Evolutionary conservation across 2,329 filamentous ascomycete genomes (phyloP).

Genomic region (Colletotrichum lupini): DNA sequence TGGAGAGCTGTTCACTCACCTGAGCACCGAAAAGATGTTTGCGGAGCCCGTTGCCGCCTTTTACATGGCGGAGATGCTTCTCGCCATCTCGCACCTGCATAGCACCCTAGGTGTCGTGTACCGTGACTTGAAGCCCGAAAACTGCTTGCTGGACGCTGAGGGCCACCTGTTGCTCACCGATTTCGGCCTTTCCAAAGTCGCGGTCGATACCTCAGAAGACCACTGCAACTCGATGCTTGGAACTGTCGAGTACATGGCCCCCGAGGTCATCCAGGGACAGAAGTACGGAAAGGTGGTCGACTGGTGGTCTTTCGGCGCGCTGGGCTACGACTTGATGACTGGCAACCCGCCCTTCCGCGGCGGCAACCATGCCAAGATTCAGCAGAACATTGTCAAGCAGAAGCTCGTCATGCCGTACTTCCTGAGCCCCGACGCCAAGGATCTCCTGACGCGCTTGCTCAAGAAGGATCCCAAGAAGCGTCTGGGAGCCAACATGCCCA

Average conservation of each 20-base stretch:
- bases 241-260: constrained; percentile 99
- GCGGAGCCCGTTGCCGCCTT: constrained; percentile 89
- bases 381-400: constrained; percentile 94
- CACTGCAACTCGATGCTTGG: constrained; percentile 90
- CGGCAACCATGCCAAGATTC: constrained; percentile 92
- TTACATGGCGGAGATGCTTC: constrained; percentile 98
- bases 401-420: constrained; percentile 92
- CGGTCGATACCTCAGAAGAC: constrained; percentile 71
- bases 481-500: constrained; percentile 87
- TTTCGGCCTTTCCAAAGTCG: constrained; percentile 96
- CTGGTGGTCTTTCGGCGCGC: constrained; percentile 97
- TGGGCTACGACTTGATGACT: constrained; percentile 92
- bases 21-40: constrained; percentile 95
- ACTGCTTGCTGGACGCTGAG: constrained; percentile 90
- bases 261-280: constrained; percentile 88
- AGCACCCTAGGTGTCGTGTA: constrained; percentile 94
- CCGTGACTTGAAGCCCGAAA: constrained; percentile 96
- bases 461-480: constrained; percentile 94
- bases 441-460: constrained; percentile 88
- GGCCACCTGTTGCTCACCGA: constrained; percentile 95
- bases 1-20: constrained; percentile 95
- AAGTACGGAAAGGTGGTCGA: constrained; percentile 95
- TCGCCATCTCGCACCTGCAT: constrained; percentile 93
- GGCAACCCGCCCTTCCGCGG: constrained; percentile 92
- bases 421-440: constrained; percentile 90